Evolutionary conservation across 306 rosid genomes (phyloP).

Genomic region (Pueraria montana): DNA sequence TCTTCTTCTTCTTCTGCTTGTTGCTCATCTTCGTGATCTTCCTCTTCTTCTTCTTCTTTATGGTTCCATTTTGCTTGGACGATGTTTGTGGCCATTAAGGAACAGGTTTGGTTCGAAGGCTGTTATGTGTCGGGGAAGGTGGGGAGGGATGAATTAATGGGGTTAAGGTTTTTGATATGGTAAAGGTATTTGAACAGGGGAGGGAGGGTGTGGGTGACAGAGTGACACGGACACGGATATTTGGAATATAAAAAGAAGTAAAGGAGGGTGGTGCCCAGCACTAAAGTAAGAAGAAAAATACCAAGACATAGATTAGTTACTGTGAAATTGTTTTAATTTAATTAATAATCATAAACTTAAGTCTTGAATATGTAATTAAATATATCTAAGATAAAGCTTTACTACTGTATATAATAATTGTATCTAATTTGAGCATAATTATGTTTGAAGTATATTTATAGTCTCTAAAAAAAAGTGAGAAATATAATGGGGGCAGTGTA

Average conservation of each 20-base stretch:
- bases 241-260: constrained; percentile 57
- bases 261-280: constrained; percentile 39
- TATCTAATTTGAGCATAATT: no score
- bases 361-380: no score
- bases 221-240: constrained; percentile 46
- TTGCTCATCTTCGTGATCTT: no score
- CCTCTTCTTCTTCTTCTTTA: constrained; percentile 7
- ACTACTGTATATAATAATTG: no score
- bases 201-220: constrained; percentile 41
- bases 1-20: constrained; percentile 52
- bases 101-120: constrained; percentile 33
- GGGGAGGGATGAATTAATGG: constrained; percentile 17
- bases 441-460: no score
- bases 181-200: constrained; percentile 9
- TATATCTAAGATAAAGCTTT: no score
- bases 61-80: constrained; percentile 41
- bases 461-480: not conserved
- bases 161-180: constrained; percentile 29
- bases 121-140: constrained; percentile 31
- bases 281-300: constrained; percentile 29
- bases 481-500: not conserved
- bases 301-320: no score
- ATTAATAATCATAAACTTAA: no score
- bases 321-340: no score
- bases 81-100: constrained; percentile 56